Conservation (phyloP, 1,284 basidiomycete species). For the Xanthoconium separans region DNA sequence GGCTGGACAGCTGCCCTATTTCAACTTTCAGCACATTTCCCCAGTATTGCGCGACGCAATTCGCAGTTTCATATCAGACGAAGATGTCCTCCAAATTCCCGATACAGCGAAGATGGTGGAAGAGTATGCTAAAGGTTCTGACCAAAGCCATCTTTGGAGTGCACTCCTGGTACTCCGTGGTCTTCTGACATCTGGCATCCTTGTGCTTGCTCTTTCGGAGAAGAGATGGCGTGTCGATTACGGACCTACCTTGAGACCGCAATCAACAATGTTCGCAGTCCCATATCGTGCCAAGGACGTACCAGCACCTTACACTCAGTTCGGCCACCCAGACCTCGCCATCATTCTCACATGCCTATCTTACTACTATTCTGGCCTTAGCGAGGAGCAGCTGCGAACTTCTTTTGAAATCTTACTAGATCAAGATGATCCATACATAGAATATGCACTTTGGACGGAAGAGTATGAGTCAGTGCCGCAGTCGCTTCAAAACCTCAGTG, state of each 20-base stretch:
- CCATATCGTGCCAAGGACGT: slow-evolving; percentile 1
- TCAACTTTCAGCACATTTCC: neutral
- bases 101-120: neutral
- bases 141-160: neutral
- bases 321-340: neutral
- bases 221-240: slow-evolving; percentile 4
- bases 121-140: neutral
- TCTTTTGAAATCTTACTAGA: neutral
- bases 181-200: neutral
- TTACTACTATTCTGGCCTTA: neutral
- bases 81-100: neutral
- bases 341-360: neutral
- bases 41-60: neutral
- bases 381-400: neutral
- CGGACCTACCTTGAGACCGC: neutral
- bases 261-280: neutral
- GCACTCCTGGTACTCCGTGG: neutral
- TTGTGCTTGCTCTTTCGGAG: neutral
- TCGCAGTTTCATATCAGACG: neutral
- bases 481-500: neutral
- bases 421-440: neutral
- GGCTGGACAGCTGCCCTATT: neutral
- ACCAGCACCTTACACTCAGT: neutral
- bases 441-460: neutral
- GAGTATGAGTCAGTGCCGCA: neutral